Base-by-base conservation (phyloP, 2,329 filamentous ascomycete genomes). In the Cladosporium sphaerospermum region DNA sequence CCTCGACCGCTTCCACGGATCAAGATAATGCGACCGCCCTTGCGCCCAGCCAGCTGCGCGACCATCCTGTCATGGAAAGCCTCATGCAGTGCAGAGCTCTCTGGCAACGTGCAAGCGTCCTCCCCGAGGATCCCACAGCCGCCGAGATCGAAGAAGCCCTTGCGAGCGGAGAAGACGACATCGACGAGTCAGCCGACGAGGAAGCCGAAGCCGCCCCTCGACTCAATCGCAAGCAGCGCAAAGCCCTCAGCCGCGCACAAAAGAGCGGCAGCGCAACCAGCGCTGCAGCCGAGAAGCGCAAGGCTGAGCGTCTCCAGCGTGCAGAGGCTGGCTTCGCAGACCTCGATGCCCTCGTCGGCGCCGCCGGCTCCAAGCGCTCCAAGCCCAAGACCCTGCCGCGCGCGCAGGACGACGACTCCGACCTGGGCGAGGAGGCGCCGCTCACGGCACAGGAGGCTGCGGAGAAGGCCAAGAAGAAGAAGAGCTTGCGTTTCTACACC, bases 401-500 rank as follows among this genome's bases (percentile, higher is more conserved):
- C 40, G 48, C 48, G 18, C 48, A 51, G 44, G 48, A 51, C 40
- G 82, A 86, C 56, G 81, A 88, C 62, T 95, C 90, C 2, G 93
- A 99, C 74, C 92, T 99, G 67, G 93, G 92, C 62, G 93, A 99
- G 64, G 90, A 96, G 68, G 85, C 88, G 13, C 74, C 77, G 3
- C 80, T 97, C 54, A 89, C 90, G 51, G 83, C 84, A 9, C 80
- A 84, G 56, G 84, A 92, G 56, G 86, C 89, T 1, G 88, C 87
- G 40, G 89, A 95, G 64, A 99, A 99, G 73, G 88, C 85, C 0
- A 81, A 83, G 55, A 88, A 88, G 70, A 96, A 93, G 78, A 96
- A 95, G 77, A 89, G 83, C 59, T 80, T 99, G 54, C 87, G 90
- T 57, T 99, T 99, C 78, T 99, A 99, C 79, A 97, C 95, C 2